phyloP scores from a whole-genome alignment of 208 protist genomes.

The Leishmania tropica region DNA sequence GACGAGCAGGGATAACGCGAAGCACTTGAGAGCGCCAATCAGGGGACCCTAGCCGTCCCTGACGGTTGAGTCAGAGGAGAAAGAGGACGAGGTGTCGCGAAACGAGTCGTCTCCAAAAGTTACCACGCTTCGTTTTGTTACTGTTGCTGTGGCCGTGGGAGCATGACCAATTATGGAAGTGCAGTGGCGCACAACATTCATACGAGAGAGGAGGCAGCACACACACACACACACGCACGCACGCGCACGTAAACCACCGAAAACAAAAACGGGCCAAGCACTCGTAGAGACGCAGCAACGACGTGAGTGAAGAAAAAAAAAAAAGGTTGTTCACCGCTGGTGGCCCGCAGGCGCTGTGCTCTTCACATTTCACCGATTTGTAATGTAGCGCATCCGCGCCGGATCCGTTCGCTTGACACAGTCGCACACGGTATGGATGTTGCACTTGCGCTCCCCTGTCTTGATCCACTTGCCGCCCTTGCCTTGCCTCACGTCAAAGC shows the following conservation, averaged over 20 bases:
- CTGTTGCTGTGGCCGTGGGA: background rate
- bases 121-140: background rate
- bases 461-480: constrained; percentile 85
- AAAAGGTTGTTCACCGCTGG: no score
- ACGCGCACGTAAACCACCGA: background rate
- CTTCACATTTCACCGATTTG: constrained; percentile 71
- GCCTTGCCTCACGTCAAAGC: constrained; percentile 85
- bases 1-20: background rate
- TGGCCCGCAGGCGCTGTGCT: background rate
- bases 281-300: background rate
- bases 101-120: background rate
- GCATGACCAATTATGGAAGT: background rate
- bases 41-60: background rate
- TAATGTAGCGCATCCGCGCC: constrained; percentile 73
- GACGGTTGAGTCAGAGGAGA: background rate
- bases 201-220: background rate
- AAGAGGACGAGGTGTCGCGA: background rate
- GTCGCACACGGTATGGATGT: constrained; percentile 91
- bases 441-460: constrained; percentile 85
- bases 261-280: background rate
- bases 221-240: background rate
- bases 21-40: background rate
- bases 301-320: background rate
- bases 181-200: background rate
- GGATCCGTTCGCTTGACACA: constrained; percentile 89